Evolutionary conservation across 768 basidiomycete species (phyloP).

Genomic region (Boletellus emodensis): DNA sequence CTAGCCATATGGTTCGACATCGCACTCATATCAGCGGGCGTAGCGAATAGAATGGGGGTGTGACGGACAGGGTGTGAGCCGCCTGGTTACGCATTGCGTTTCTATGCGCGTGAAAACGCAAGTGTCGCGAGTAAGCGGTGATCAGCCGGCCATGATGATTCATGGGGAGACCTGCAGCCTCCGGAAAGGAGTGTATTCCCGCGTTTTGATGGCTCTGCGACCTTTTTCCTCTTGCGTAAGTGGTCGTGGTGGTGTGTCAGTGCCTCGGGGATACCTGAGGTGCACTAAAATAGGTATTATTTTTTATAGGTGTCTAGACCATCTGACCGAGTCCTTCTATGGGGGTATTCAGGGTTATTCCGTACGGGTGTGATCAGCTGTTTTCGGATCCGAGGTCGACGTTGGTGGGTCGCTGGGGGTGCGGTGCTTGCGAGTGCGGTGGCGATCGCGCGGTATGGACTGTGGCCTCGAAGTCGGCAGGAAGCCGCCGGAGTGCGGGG

Average conservation of each 20-base stretch:
- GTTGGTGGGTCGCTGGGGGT: too few species aligned
- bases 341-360: slow-evolving; percentile 4
- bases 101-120: slow-evolving; percentile 7
- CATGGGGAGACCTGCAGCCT: background rate
- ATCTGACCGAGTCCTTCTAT: background rate
- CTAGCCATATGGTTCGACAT: slow-evolving; percentile 10
- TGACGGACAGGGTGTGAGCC: slow-evolving; percentile 5
- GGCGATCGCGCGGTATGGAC: too few species aligned
- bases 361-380: background rate
- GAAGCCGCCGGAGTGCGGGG: too few species aligned
- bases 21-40: slow-evolving; percentile 11
- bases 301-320: slow-evolving; percentile 1
- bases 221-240: slow-evolving; percentile 7
- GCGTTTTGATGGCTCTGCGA: background rate
- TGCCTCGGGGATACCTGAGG: slow-evolving; percentile 16
- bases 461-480: too few species aligned
- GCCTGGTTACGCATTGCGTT: slow-evolving; percentile 6
- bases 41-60: slow-evolving; percentile 1
- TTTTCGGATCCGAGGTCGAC: slow-evolving; percentile 8
- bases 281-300: slow-evolving; percentile 7
- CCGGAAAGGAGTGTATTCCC: background rate
- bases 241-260: background rate
- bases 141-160: background rate
- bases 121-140: slow-evolving; percentile 4
- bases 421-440: too few species aligned